phyloP scores from a whole-genome alignment of 176 grass and related monocot species.

The Cocos nucifera region DNA sequence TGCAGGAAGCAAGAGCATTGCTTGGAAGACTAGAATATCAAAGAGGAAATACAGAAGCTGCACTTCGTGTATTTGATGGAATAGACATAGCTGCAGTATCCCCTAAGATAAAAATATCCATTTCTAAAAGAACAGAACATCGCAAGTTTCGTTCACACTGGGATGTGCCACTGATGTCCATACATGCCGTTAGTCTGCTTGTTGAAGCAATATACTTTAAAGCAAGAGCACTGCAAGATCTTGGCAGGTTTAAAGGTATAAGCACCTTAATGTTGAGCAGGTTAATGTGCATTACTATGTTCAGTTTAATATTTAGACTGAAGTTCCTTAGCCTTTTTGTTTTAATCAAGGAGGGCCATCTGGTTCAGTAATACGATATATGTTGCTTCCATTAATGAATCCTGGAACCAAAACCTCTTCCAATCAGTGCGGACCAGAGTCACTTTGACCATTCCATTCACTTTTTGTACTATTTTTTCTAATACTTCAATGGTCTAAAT shows the following conservation, averaged over 20 bases:
- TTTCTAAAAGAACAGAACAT: slow-evolving; percentile 57
- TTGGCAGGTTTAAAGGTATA: slow-evolving; percentile 83
- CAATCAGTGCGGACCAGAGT: no score
- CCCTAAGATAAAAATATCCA: slow-evolving; percentile 73
- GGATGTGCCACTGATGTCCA: slow-evolving; percentile 58
- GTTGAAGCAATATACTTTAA: slow-evolving; percentile 90
- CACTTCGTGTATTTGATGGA: slow-evolving; percentile 72
- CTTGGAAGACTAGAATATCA: slow-evolving; percentile 94
- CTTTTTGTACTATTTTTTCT: no score
- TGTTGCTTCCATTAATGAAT: no score
- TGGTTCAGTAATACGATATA: no score
- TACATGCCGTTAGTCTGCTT: slow-evolving; percentile 75
- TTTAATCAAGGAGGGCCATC: no score
- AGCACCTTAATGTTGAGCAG: no score
- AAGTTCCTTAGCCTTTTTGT: no score
- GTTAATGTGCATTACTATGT: no score
- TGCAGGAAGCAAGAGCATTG: slow-evolving; percentile 90
- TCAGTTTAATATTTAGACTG: no score
- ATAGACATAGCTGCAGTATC: slow-evolving; percentile 70
- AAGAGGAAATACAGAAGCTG: slow-evolving; percentile 78
- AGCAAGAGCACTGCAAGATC: slow-evolving; percentile 81
- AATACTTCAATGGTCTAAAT: no score
- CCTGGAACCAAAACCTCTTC: no score
- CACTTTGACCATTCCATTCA: no score
- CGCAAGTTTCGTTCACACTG: slow-evolving; percentile 41